These are phyloP conservation scores for Ophioceras dolichostomum DNA, from an alignment of 2,329 filamentous ascomycete species.

Conservation along the genomic window DNA sequence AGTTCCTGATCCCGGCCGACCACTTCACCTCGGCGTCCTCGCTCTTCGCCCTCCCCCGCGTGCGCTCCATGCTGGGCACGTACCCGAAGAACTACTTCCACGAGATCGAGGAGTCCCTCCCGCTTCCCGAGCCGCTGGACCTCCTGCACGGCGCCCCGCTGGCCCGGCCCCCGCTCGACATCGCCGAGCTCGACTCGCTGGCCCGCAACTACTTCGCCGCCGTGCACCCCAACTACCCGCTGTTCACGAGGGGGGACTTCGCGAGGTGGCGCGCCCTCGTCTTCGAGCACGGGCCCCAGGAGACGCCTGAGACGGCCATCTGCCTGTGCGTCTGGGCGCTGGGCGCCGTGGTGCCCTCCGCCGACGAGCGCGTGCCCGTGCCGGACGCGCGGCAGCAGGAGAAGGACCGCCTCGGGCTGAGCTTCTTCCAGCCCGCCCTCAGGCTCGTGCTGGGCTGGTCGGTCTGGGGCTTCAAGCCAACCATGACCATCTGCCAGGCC, in stretches of 20 bases:
- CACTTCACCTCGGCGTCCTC: conserved; percentile 20
- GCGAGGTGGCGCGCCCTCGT: conserved; percentile 15
- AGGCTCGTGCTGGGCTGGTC: conserved; percentile 19
- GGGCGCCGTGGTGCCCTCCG: conserved; percentile 2
- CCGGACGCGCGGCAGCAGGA: conserved; percentile 7
- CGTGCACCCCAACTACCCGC: conserved; percentile 21
- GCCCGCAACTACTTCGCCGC: conserved; percentile 19
- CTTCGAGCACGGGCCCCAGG: conserved; percentile 10
- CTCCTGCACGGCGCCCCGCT: conserved; percentile 12
- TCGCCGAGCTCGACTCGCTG: conserved; percentile 13
- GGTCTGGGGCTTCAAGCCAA: conserved; percentile 19
- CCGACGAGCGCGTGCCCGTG: not conserved
- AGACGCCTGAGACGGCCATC: conserved; percentile 18
- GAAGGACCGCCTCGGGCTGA: conserved; percentile 16
- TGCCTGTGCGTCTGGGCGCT: conserved; percentile 15
- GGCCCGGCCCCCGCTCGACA: conserved; percentile 16
- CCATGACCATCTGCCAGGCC: conserved; percentile 18
- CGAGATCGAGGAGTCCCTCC: conserved; percentile 18
- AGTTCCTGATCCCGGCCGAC: conserved; percentile 22
- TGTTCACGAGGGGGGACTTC: conserved; percentile 18
- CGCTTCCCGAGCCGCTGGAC: conserved; percentile 17
- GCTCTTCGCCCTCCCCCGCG: conserved; percentile 19
- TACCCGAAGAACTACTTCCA: conserved; percentile 20
- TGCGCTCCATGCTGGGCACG: conserved; percentile 18
- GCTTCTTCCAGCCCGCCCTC: conserved; percentile 21